These are phyloP conservation scores for Helotiales sp. DNA, from an alignment of 2,329 filamentous ascomycete genomes.

Conservation along the genomic window DNA sequence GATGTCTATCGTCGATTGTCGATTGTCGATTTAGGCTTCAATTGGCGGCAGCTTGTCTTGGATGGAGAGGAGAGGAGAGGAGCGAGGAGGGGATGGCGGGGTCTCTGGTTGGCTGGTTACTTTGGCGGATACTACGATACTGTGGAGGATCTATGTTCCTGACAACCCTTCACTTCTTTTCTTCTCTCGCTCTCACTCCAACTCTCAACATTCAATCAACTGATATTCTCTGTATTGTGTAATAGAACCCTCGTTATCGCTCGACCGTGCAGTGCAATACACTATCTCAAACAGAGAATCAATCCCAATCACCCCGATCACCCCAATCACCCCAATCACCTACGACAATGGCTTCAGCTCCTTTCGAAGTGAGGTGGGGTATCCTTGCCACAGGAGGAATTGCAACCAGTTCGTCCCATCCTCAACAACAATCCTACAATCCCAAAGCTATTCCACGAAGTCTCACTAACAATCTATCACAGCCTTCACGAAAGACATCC, in stretches of 20 bases:
- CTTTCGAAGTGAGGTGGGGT: constrained; percentile 42
- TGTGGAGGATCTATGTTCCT: no score
- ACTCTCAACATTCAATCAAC: neutral
- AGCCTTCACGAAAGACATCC: constrained; percentile 67
- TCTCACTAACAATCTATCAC: constrained; percentile 6
- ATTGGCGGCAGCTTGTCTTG: no score
- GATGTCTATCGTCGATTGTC: no score
- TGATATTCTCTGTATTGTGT: neutral
- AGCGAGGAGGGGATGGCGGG: neutral
- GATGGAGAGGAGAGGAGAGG: no score
- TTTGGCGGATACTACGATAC: no score
- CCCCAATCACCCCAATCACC: neutral
- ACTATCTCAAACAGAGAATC: neutral
- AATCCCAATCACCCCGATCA: neutral
- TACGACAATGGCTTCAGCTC: constrained; percentile 35
- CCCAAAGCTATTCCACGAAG: neutral
- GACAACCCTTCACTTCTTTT: no score
- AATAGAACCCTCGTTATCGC: neutral
- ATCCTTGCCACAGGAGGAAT: constrained; percentile 47
- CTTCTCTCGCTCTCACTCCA: neutral
- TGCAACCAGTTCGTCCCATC: constrained; percentile 39
- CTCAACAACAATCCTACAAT: neutral
- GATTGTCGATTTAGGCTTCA: constrained; percentile 13
- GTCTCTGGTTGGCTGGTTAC: neutral
- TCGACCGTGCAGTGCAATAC: neutral